Evolutionary conservation across 352 stramenopile genomes (phyloP).

Genomic region (Phytophthora brassicae): DNA sequence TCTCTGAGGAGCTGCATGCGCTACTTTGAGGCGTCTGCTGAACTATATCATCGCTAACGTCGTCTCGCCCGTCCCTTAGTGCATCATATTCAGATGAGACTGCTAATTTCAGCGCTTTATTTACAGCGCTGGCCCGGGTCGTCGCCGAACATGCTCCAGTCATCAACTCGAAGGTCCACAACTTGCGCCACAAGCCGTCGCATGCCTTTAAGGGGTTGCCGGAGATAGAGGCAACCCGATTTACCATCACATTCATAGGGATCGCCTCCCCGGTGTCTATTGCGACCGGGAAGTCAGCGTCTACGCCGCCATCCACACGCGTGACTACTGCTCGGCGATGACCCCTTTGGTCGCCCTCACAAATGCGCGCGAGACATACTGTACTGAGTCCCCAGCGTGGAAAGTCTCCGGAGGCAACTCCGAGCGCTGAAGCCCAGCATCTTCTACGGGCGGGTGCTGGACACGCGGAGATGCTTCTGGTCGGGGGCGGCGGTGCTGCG

Average conservation of each 20-base stretch:
- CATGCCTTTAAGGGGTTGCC: not conserved
- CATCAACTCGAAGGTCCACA: not conserved
- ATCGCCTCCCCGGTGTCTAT: constrained; percentile 1
- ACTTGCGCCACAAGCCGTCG: constrained; percentile 9
- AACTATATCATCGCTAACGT: no score
- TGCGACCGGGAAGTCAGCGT: not conserved
- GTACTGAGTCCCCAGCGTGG: no score
- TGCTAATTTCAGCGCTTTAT: not conserved
- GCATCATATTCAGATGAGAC: no score
- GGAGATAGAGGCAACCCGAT: not conserved
- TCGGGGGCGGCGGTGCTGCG: no score
- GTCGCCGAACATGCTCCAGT: not conserved
- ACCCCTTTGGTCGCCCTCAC: no score
- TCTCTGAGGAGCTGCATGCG: no score
- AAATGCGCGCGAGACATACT: no score
- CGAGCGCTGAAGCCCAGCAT: not conserved
- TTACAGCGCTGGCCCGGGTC: not conserved
- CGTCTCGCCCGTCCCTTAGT: no score
- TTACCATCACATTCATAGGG: not conserved
- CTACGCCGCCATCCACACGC: no score
- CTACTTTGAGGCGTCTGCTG: no score
- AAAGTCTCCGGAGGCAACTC: not conserved
- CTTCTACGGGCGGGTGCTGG: not conserved
- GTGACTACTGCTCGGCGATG: no score
- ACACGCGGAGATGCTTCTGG: no score